A percentile compares a stretch with the other conserved stretches of the same genome.
Evolutionary conservation across 73 alveolate species (phyloP).

Genomic region (Breviolum minutum): DNA sequence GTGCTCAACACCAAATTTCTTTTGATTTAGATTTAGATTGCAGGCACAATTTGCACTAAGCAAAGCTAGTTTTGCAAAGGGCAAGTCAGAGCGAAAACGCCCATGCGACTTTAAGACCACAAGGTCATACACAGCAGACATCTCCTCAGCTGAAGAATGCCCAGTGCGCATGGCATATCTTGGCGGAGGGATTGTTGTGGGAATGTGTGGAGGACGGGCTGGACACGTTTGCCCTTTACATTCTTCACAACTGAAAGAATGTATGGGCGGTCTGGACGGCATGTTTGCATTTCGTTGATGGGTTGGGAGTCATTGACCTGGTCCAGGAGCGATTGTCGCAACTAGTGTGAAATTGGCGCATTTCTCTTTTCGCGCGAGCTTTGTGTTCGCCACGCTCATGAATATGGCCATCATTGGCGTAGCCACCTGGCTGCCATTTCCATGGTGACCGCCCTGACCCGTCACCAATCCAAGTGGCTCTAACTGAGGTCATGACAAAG

Average conservation of each 20-base stretch:
- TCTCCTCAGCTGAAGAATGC: slow-evolving; percentile 58
- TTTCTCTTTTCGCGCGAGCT: slow-evolving; percentile 26
- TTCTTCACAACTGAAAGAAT: neutral
- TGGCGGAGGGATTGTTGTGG: slow-evolving; percentile 61
- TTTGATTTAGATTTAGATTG: no score
- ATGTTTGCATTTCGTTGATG: neutral
- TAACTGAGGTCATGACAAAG: neutral
- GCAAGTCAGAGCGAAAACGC: no score
- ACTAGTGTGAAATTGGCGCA: neutral
- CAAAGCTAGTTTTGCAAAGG: no score
- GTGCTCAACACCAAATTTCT: no score
- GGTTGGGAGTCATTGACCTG: neutral
- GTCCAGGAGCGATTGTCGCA: slow-evolving; percentile 25
- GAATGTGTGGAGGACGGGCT: slow-evolving; percentile 52
- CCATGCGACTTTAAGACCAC: no score
- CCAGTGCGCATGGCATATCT: slow-evolving; percentile 40
- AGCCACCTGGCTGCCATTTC: neutral
- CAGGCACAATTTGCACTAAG: no score
- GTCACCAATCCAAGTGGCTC: neutral
- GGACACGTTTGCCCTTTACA: neutral
- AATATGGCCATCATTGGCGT: slow-evolving; percentile 11
- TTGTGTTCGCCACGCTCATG: slow-evolving; percentile 7
- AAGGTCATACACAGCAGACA: slow-evolving; percentile 58
- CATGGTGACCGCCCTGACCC: neutral
- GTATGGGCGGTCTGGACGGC: no score